Percentiles rank a stretch among this genome's conserved stretches.
These are phyloP conservation scores for Aspergillus sp. DNA, from an alignment of 2,329 filamentous ascomycete species.

Conservation along the genomic window DNA sequence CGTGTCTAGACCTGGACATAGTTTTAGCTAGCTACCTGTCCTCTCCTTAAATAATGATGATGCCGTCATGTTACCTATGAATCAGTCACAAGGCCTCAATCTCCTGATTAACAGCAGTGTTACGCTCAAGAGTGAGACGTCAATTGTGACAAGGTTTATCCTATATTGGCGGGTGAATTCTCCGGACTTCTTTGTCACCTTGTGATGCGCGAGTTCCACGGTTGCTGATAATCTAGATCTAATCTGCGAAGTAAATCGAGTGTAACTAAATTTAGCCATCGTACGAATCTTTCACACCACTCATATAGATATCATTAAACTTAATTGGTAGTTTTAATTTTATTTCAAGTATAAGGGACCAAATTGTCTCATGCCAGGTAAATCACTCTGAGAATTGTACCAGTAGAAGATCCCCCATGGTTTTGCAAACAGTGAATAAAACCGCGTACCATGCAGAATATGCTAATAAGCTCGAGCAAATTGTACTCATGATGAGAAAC, in stretches of 20 bases:
- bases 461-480: background rate
- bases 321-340: background rate
- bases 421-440: too few species aligned
- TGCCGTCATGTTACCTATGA: too few species aligned
- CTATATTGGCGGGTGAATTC: too few species aligned
- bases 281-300: too few species aligned
- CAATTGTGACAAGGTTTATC: background rate
- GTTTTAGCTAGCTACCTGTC: too few species aligned
- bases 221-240: background rate
- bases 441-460: too few species aligned
- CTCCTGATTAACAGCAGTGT: background rate
- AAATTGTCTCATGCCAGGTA: too few species aligned
- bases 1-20: too few species aligned
- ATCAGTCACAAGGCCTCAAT: background rate
- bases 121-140: background rate
- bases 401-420: background rate
- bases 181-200: background rate
- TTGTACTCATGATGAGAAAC: background rate
- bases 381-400: background rate
- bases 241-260: background rate
- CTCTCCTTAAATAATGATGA: too few species aligned
- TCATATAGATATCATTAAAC: too few species aligned
- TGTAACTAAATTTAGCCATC: background rate
- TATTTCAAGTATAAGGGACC: background rate
- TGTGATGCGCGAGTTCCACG: background rate